Conservation (phyloP, 2,329 filamentous ascomycete genomes). For the Aspergillus pseudoglaucus region DNA sequence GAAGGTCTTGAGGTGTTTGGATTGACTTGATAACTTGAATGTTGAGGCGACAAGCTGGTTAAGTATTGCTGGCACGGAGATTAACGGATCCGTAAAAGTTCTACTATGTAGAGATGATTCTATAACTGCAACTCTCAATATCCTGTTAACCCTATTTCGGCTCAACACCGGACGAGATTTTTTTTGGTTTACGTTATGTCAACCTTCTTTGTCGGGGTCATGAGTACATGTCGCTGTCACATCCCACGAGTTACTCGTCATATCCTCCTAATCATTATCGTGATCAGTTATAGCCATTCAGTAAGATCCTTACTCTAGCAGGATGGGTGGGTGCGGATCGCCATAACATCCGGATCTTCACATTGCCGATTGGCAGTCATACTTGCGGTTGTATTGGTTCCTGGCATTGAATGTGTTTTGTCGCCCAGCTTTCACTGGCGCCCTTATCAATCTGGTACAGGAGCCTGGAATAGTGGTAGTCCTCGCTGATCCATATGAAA, state of each 20-base stretch:
- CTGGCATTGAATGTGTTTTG: neutral
- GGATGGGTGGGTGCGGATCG: neutral
- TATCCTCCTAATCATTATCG: neutral
- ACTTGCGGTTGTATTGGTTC: neutral
- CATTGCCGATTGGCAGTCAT: neutral
- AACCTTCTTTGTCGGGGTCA: conserved; percentile 4
- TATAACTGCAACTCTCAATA: neutral
- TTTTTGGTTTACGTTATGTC: conserved; percentile 4
- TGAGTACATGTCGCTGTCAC: neutral
- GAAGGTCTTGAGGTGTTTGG: neutral
- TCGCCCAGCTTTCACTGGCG: neutral
- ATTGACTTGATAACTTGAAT: neutral
- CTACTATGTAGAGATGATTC: neutral
- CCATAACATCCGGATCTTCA: neutral
- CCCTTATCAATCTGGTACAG: neutral
- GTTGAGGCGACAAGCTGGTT: neutral
- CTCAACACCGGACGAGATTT: neutral
- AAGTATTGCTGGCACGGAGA: neutral
- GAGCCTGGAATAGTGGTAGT: neutral
- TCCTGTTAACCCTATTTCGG: neutral
- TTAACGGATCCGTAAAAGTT: neutral
- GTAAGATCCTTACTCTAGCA: conserved; percentile 1
- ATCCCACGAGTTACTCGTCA: conserved; percentile 1
- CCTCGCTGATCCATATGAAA: neutral
- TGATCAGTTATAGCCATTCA: neutral